Percentiles rank a stretch among this genome's conserved stretches.
phyloP scores from a whole-genome alignment of 1,284 basidiomycete genomes.

The Papiliotrema fonsecae region DNA sequence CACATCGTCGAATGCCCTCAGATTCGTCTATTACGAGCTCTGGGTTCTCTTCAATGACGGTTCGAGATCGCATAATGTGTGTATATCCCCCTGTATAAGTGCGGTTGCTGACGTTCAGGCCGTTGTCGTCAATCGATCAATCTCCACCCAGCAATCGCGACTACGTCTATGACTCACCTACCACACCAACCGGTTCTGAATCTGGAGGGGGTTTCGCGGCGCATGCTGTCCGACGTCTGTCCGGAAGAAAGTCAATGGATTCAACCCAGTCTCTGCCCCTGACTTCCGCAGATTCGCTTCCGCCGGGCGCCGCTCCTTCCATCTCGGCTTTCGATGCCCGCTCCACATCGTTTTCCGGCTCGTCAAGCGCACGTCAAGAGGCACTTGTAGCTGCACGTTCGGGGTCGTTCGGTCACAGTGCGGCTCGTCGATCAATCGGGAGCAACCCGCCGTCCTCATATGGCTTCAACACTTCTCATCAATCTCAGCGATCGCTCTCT shows the following conservation, averaged over 20 bases:
- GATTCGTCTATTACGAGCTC: constrained; percentile 43
- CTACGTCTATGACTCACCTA: constrained; percentile 25
- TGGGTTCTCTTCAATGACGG: constrained; percentile 34
- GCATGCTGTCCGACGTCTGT: constrained; percentile 22
- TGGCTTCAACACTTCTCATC: constrained; percentile 29
- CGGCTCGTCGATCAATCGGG: constrained; percentile 7
- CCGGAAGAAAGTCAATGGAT: constrained; percentile 40
- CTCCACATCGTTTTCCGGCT: constrained; percentile 46
- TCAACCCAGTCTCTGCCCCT: constrained; percentile 40
- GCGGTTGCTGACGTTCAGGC: constrained; percentile 14
- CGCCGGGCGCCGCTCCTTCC: constrained; percentile 28
- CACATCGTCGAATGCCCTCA: constrained; percentile 40
- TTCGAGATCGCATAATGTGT: constrained; percentile 19
- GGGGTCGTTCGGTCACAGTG: constrained; percentile 29
- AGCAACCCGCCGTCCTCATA: constrained; percentile 17
- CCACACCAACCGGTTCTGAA: constrained; percentile 41
- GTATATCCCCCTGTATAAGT: constrained; percentile 9
- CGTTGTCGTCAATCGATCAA: constrained; percentile 35
- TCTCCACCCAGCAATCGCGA: constrained; percentile 10
- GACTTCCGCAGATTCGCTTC: constrained; percentile 21
- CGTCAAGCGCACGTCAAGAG: constrained; percentile 27
- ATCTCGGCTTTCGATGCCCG: constrained; percentile 27
- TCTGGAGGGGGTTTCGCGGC: constrained; percentile 19
- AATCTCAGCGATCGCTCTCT: constrained; percentile 32
- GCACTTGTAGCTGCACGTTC: constrained; percentile 35